phyloP scores from a whole-genome alignment of 257 asterid species.

The Datura wrightii region DNA sequence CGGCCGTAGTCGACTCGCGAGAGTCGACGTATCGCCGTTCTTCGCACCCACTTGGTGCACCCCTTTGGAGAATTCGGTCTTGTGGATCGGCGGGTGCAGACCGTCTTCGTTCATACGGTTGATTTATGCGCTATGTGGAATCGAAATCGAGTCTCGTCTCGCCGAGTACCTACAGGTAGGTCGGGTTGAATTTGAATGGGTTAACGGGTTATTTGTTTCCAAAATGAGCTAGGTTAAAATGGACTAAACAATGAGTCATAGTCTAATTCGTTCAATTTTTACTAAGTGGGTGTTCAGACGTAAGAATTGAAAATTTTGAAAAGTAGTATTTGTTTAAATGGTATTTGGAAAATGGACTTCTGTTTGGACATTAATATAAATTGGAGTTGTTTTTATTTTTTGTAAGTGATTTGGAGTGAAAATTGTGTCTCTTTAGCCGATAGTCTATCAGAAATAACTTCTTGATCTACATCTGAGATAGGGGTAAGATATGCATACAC shows the following conservation, averaged over 20 bases:
- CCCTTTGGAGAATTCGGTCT: conserved; percentile 43
- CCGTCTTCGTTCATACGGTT: conserved; percentile 48
- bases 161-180: background rate
- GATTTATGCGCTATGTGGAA: conserved; percentile 38
- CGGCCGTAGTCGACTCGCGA: conserved; percentile 32
- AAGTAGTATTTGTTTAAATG: too few species aligned
- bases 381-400: too few species aligned
- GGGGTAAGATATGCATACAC: too few species aligned
- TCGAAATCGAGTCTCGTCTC: conserved; percentile 31
- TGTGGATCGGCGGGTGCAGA: conserved; percentile 56
- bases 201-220: rapidly evolving
- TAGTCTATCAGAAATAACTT: too few species aligned
- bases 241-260: background rate
- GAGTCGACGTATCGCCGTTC: conserved; percentile 31
- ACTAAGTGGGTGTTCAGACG: too few species aligned
- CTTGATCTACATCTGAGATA: too few species aligned
- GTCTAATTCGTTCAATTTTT: too few species aligned
- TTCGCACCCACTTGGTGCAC: conserved; percentile 50
- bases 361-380: too few species aligned
- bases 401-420: too few species aligned
- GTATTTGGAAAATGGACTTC: too few species aligned
- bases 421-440: too few species aligned
- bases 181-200: background rate
- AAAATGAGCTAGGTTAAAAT: background rate
- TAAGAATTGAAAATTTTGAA: too few species aligned